Percentiles rank a stretch among this genome's conserved stretches.
These are phyloP conservation scores for Amborella trichopoda DNA, from an alignment of 164 flowering plant genomes.

Conservation along the genomic window DNA sequence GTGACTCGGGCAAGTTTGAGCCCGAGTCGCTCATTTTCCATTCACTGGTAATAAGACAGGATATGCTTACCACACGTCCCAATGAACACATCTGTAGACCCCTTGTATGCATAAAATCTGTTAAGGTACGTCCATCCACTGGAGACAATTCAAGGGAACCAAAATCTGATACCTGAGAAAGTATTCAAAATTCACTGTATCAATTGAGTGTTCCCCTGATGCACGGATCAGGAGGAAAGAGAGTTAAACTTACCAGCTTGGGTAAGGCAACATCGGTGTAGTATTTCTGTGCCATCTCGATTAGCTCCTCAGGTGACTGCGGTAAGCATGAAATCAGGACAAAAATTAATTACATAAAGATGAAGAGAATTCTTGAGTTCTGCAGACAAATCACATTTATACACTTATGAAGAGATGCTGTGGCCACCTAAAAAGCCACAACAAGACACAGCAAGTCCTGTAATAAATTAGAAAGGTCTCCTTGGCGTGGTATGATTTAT, in stretches of 20 bases:
- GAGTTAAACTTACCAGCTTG: slow-evolving; percentile 59
- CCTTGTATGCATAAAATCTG: slow-evolving; percentile 93
- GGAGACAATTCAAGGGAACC: slow-evolving; percentile 96
- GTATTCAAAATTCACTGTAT: not conserved
- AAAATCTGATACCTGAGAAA: slow-evolving; percentile 72
- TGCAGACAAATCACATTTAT: too few relatives aligned
- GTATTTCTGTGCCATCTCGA: slow-evolving; percentile 46
- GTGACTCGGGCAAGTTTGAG: too few relatives aligned
- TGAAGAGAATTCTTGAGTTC: too few relatives aligned
- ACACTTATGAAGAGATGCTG: too few relatives aligned
- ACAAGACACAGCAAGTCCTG: too few relatives aligned
- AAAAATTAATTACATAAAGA: too few relatives aligned
- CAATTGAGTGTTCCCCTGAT: not conserved
- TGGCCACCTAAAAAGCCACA: too few relatives aligned
- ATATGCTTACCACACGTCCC: slow-evolving; percentile 78
- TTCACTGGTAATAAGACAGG: too few relatives aligned
- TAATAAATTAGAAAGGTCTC: too few relatives aligned
- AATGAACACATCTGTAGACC: slow-evolving; percentile 79
- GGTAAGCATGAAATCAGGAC: too few relatives aligned
- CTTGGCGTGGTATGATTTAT: too few relatives aligned
- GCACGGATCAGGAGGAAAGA: not conserved
- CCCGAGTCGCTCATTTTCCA: too few relatives aligned
- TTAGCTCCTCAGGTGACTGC: slow-evolving; percentile 73
- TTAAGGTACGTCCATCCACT: slow-evolving; percentile 90
- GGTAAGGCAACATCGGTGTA: slow-evolving; percentile 88